Conservation (phyloP, 2,329 filamentous ascomycete species). For the Neonectria magnoliae region DNA sequence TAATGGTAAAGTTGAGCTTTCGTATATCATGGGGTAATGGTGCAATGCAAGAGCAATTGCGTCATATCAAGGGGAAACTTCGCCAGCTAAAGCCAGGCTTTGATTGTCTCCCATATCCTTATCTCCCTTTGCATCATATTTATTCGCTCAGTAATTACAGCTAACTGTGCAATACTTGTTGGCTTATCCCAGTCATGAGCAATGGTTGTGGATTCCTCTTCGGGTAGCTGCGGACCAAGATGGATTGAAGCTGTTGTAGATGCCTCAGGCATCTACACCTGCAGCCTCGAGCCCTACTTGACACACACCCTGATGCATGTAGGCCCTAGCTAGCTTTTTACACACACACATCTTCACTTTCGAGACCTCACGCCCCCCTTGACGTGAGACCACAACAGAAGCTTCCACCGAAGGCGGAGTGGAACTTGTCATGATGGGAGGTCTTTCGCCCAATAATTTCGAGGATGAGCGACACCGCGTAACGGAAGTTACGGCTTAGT, state of each 20-base stretch:
- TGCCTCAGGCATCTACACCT: too few species aligned
- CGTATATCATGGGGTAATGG: slow-evolving; percentile 25
- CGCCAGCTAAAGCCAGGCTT: slow-evolving; percentile 17
- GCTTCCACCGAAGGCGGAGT: not conserved
- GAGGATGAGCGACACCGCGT: too few species aligned
- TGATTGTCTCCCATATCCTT: not conserved
- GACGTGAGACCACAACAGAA: too few species aligned
- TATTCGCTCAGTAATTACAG: not conserved
- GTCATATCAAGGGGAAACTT: slow-evolving; percentile 29
- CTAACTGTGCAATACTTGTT: not conserved
- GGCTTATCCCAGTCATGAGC: not conserved
- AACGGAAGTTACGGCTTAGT: not conserved
- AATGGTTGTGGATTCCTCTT: not conserved
- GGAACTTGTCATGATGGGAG: slow-evolving; percentile 13
- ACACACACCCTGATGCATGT: too few species aligned
- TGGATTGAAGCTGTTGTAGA: too few species aligned
- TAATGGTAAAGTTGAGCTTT: not conserved
- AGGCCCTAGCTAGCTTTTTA: too few species aligned
- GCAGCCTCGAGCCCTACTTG: too few species aligned
- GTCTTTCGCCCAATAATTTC: too few species aligned
- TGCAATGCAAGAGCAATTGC: slow-evolving; percentile 29
- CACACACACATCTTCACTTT: too few species aligned
- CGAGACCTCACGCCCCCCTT: too few species aligned
- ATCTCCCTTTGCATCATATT: not conserved
- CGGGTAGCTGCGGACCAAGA: not conserved